Percentiles rank a stretch among this genome's conserved stretches.
Conservation (phyloP, 1,284 basidiomycete species). For the Sporisorium iseilematis-ciliati region DNA sequence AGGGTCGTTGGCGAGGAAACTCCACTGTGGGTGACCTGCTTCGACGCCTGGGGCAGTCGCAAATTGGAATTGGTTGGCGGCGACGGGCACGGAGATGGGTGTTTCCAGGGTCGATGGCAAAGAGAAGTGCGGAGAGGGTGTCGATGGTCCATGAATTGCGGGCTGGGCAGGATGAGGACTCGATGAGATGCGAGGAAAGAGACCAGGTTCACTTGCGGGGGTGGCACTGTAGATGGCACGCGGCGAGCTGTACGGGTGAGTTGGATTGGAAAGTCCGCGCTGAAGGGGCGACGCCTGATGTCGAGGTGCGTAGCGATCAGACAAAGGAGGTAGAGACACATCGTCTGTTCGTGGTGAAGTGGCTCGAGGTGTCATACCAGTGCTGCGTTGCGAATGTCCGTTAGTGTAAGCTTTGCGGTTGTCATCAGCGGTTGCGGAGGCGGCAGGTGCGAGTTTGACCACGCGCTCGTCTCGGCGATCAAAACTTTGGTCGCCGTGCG, state of each 20-base stretch:
- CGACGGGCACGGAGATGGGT: neutral
- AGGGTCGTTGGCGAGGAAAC: conserved; percentile 36
- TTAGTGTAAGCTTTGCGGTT: conserved; percentile 4
- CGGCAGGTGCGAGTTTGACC: neutral
- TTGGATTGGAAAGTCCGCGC: conserved; percentile 14
- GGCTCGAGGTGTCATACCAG: neutral
- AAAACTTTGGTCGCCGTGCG: neutral
- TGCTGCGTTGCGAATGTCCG: conserved; percentile 8
- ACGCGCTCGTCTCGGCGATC: neutral
- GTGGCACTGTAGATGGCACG: conserved; percentile 35
- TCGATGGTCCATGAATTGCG: conserved; percentile 7
- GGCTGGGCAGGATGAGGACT: conserved; percentile 17
- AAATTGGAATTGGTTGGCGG: conserved; percentile 15
- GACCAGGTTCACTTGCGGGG: conserved; percentile 15
- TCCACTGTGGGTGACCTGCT: conserved; percentile 34
- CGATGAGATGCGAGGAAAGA: conserved; percentile 25
- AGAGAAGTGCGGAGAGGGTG: conserved; percentile 30
- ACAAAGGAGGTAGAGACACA: neutral
- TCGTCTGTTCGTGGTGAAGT: neutral
- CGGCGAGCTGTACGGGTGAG: conserved; percentile 34
- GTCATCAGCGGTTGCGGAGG: neutral
- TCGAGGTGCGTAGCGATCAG: conserved; percentile 13
- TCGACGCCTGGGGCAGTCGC: conserved; percentile 24
- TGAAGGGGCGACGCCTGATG: conserved; percentile 18
- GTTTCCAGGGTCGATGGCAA: conserved; percentile 8